Evolutionary conservation across 768 basidiomycete species (phyloP), one percentile per base, ranked within the genome.

Genomic region (Auricularia auricula-judae): DNA sequence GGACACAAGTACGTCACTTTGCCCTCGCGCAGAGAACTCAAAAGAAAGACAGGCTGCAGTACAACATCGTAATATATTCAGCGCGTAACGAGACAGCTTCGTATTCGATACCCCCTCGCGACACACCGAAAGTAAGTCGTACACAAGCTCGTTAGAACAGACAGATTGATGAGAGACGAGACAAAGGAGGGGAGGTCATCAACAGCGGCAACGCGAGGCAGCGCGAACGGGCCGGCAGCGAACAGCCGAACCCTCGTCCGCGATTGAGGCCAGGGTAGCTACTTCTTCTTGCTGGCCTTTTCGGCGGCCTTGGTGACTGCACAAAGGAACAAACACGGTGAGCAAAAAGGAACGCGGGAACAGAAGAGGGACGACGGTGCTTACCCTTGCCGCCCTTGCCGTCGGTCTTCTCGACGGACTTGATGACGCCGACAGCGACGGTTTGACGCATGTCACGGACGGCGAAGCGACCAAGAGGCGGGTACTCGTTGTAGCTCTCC

Each of bases 391-490:
- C 93, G 72, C 84, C 81, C 73, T 80, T 71, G 79, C 92, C 94
- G 65, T 95, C 93, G 69, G 92, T 84, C 87, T 95, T 96, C 63
- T 97, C 94, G 68, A 97, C 94, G 67, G 86, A 85, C 84, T 98
- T 98, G 86, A 98, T 97, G 82, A 98, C 90, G 79, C 94, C 94
- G 73, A 97, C 94, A 69, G 94, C 94, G 68, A 99, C 96, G 68
- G 96, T 97, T 82, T 98, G 95, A 78, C 95, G 89, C 95, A 98
- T 97, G 84, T 97, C 94, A 88, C 94, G 94, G 77, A 97, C 94
- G 73, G 94, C 94, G 81, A 96, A 96, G 77, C 96, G 95, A 83
- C 97, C 96, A 69, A 99, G 89, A 79, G 97, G 97, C 71, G 97
- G 96, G 82, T 98, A 99, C 79, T 94, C 91, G 75, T 88, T 87